phyloP scores from a whole-genome alignment of 2,329 filamentous ascomycete species.

The Hortaea werneckii region DNA sequence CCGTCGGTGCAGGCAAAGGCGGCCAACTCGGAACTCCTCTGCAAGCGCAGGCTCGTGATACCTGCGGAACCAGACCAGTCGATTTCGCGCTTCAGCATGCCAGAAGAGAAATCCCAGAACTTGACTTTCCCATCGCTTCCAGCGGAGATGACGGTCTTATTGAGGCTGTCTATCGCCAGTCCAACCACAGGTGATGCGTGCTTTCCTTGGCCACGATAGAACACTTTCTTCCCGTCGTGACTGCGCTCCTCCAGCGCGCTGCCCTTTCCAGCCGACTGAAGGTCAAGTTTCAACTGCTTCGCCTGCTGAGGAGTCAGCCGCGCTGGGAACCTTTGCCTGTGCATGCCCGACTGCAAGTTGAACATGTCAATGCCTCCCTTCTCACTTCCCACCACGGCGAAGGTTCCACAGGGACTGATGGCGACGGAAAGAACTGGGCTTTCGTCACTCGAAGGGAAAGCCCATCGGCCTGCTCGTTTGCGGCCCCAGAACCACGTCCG shows the following conservation, averaged over 20 bases:
- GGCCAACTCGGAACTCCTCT: slow-evolving; percentile 71
- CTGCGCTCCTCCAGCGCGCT: slow-evolving; percentile 30
- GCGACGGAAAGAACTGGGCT: slow-evolving; percentile 74
- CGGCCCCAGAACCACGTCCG: slow-evolving; percentile 98
- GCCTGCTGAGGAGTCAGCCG: slow-evolving; percentile 68
- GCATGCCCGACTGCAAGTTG: slow-evolving; percentile 86
- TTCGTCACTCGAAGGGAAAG: slow-evolving; percentile 74
- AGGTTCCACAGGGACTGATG: slow-evolving; percentile 85
- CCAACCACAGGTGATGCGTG: slow-evolving; percentile 80
- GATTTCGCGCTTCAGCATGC: slow-evolving; percentile 67
- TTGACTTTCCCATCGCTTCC: slow-evolving; percentile 86
- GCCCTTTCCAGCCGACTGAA: slow-evolving; percentile 24
- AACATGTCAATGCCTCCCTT: slow-evolving; percentile 85
- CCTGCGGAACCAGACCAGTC: slow-evolving; percentile 71
- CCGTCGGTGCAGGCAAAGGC: slow-evolving; percentile 83
- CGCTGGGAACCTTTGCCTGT: slow-evolving; percentile 79
- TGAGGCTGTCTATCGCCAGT: slow-evolving; percentile 78
- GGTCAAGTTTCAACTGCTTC: slow-evolving; percentile 58
- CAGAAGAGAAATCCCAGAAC: slow-evolving; percentile 93
- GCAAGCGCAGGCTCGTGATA: slow-evolving; percentile 69
- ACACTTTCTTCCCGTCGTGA: slow-evolving; percentile 32
- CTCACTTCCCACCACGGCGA: slow-evolving; percentile 78
- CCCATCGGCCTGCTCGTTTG: slow-evolving; percentile 87
- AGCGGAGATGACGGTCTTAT: slow-evolving; percentile 75
- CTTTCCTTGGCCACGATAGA: slow-evolving; percentile 49